Conservation (phyloP, 108 stramenopile species). For the Nannochloropsis oceanica region DNA sequence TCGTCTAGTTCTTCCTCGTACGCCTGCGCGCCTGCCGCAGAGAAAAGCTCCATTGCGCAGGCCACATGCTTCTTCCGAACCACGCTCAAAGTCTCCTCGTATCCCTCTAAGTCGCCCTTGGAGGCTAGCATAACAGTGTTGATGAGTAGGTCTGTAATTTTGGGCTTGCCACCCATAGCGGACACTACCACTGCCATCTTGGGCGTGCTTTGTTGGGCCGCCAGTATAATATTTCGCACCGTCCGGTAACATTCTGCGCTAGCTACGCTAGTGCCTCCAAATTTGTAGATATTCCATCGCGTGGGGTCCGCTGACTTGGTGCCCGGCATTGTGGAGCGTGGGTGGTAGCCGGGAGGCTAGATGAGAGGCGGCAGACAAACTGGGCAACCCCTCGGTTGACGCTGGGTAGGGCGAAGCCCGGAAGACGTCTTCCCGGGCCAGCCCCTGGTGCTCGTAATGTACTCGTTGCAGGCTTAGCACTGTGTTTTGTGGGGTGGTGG, state of each 20-base stretch:
- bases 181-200: conserved; percentile 62
- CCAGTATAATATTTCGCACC: conserved; percentile 23
- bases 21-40: background rate
- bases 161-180: conserved; percentile 72
- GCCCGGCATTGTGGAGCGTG: background rate
- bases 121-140: conserved; percentile 37
- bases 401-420: too few species aligned
- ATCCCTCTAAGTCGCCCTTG: conserved; percentile 2
- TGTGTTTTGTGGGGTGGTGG: too few species aligned
- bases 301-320: background rate
- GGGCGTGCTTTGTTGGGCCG: conserved; percentile 35
- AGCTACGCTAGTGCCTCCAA: conserved; percentile 35
- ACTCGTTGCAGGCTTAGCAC: too few species aligned
- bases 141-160: conserved; percentile 68
- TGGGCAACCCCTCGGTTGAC: too few species aligned
- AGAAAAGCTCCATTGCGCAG: background rate
- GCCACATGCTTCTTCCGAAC: conserved; percentile 30
- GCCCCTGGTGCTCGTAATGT: too few species aligned
- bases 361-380: too few species aligned
- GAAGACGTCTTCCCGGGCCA: too few species aligned
- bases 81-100: conserved; percentile 37
- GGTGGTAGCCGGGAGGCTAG: too few species aligned
- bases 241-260: conserved; percentile 24
- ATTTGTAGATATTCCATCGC: conserved; percentile 31
- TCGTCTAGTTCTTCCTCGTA: conserved; percentile 21